Evolutionary conservation across 2,329 filamentous ascomycete species (phyloP).

Genomic region (Pseudogymnoascus sp.): DNA sequence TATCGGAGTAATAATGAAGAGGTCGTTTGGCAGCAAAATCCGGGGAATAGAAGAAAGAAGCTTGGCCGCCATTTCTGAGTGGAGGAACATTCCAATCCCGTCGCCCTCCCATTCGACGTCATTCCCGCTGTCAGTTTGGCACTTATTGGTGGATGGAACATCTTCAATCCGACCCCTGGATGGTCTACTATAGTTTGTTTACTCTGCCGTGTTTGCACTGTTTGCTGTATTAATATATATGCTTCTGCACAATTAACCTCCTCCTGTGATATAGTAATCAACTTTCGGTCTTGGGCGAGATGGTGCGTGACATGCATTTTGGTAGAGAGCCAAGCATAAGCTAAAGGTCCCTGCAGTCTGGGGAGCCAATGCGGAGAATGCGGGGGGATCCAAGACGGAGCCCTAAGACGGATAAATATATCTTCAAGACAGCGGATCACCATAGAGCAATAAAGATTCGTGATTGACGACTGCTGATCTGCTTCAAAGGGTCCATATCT

Average conservation of each 20-base stretch:
- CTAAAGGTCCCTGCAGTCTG: background rate
- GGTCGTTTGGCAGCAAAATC: background rate
- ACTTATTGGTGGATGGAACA: slow-evolving; percentile 3
- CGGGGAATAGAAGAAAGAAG: background rate
- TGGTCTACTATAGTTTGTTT: background rate
- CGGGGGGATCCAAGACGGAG: background rate
- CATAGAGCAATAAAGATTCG: background rate
- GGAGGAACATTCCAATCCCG: slow-evolving; percentile 2
- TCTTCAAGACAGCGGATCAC: background rate
- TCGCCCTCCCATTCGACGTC: background rate
- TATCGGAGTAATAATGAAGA: background rate
- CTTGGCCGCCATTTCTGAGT: background rate
- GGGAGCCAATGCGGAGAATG: background rate
- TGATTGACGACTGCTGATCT: background rate
- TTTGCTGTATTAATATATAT: background rate
- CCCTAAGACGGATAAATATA: background rate
- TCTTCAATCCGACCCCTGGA: background rate
- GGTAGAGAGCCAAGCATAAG: background rate
- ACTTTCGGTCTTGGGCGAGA: background rate
- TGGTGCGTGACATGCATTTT: background rate
- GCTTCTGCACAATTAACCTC: background rate
- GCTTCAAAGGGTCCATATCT: background rate
- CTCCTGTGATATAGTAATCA: background rate
- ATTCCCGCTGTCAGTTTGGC: background rate
- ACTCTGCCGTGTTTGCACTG: background rate